Base-by-base conservation (phyloP, 768 basidiomycete species). In the Auricularia cornea region DNA sequence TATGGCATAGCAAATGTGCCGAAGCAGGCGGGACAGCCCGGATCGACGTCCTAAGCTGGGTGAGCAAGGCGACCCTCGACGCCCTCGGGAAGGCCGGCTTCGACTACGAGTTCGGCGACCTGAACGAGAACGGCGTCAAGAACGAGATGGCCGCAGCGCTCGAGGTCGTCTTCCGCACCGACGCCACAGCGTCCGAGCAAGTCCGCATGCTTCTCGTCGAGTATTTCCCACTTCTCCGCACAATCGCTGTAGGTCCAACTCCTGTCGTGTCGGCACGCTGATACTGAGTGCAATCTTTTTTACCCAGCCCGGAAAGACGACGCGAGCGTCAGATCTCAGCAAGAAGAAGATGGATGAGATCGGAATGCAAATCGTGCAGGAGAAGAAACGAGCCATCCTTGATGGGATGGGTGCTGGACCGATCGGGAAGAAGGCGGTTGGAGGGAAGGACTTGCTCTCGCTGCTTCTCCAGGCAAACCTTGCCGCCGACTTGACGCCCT, bases 401-500 rank as follows among this genome's bases (percentile, higher is more conserved):
- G 61, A 20, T 18, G 64, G 48, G 60, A 63, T 30, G 20, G 60
- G 75, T 8, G 68, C 66, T 0, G 16, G 10, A 10, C 26, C 10
- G 16, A 10, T 44, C 10, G 48, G 12, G n/a, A 62, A 62, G 23
- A 26, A 28, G 10, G 29, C 30, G 29, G 56, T 71, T 18, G 56
- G 41, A 12, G 77, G 76, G n/a, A 79, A 83, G n/a, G 87, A 89
- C 73, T 69, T 90, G 3, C 74, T 89, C 2, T 83, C 83, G 0
- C 68, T 88, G 30, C 75, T 89, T 3, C 74, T 89, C 51, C 78
- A 79, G 64, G 87, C 87, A 3, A 90, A 89, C 69, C 80, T 85
- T 74, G 80, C 84, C 0, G 80, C 79, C 1, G 84, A 89, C 68
- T 66, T 86, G 3, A 80, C 81, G 0, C 80, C 81, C 6, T 74